Percentiles rank a stretch among this genome's conserved stretches.
These are phyloP conservation scores for Solanum chiquidenum DNA, from an alignment of 257 asterid genomes.

Conservation along the genomic window DNA sequence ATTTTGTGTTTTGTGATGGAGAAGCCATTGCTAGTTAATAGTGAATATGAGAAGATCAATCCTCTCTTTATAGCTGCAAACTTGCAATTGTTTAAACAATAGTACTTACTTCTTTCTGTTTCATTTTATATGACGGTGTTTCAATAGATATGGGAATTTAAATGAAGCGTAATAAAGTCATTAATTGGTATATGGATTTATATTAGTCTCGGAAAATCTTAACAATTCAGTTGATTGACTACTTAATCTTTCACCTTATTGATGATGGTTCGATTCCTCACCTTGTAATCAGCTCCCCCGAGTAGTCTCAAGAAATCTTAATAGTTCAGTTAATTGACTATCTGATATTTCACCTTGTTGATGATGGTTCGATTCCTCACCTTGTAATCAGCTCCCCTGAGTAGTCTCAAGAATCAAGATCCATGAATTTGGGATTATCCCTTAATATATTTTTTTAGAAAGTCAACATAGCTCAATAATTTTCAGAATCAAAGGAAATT, in stretches of 20 bases:
- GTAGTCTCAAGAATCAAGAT: background rate
- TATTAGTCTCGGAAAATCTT: too few relatives aligned
- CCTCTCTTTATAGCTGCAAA: background rate
- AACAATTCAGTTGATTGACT: too few relatives aligned
- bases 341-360: too few relatives aligned
- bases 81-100: background rate
- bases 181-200: background rate
- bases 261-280: too few relatives aligned
- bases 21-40: background rate
- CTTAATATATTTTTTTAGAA: background rate
- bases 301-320: too few relatives aligned
- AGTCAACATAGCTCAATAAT: background rate
- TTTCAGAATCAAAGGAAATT: background rate
- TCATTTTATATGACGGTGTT: background rate
- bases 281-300: too few relatives aligned
- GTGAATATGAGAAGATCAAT: background rate
- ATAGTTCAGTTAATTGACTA: too few relatives aligned
- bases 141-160: accelerated
- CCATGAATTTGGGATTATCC: background rate
- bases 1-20: background rate
- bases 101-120: background rate
- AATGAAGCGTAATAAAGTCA: background rate
- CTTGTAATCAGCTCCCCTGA: too few relatives aligned
- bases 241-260: too few relatives aligned
- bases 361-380: too few relatives aligned